Base-by-base conservation (phyloP, 768 basidiomycete species). In the Boletus sp. region DNA sequence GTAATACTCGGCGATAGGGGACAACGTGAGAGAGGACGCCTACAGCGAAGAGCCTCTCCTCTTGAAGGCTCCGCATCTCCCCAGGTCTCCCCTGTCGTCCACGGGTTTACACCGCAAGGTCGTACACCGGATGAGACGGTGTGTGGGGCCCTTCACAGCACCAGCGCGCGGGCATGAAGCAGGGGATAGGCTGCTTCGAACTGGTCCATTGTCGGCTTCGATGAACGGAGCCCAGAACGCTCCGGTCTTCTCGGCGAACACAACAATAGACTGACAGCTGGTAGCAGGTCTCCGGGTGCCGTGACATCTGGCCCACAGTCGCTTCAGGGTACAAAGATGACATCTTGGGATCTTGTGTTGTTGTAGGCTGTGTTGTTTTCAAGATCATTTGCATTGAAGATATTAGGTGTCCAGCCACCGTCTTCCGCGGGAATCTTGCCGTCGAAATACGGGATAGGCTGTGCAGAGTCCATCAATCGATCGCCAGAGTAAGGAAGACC, bases 301-400 rank as follows among this genome's bases (percentile, higher is more conserved):
- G 75, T 77, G 33, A 76, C 74, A 34, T 76, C 78, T 46, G 77
- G 72, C 1, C 77, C 77, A 74, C 75, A 77, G 61, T 78, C 77
- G 42, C 73, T 75, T 74, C 74, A 75, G 9, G 75, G 57, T 1
- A 70, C 74, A 60, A 75, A 71, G 15, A 74, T 70, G 0, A 70
- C 64, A 25, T 74, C 74, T 5, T 70, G 58, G 21, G 75, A 62
- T 11, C 66, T 63, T 1, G 64, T 51, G 19, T 67, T 51, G 13
- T 63, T 41, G n/a, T 69, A 58, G 15, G 45, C 47, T 17, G 72
- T 70, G 58, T 75, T 75, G 30, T 72, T 74, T 5, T 59, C 54
- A 5, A 64, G 48, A 54, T 73, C 71, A 5, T 51, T 53, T 14
- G 54, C 41, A 19, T 62, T 60, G 50, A 74, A 73, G 23, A 75